A percentile compares a stretch with the other conserved stretches of the same genome.
Conservation (phyloP, 2,329 filamentous ascomycete species). For the Epichloe typhina region DNA sequence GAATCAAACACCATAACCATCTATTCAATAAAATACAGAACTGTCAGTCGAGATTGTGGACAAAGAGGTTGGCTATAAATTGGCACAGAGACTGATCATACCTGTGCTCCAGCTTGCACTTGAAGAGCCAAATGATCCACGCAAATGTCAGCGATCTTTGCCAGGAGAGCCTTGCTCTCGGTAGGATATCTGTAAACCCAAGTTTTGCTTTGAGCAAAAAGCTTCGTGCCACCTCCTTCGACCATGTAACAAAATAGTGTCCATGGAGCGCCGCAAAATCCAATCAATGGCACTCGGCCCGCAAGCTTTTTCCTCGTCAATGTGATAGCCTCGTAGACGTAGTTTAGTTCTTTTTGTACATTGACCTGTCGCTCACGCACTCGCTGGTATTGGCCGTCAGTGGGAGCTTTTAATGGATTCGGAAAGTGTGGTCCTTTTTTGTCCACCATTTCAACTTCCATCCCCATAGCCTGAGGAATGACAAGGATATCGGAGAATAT, state of each 20-base stretch:
- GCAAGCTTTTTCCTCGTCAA: conserved; percentile 77
- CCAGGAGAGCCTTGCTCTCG: conserved; percentile 66
- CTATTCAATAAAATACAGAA: conserved; percentile 23
- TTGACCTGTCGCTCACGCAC: conserved; percentile 70
- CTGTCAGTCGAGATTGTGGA: not conserved
- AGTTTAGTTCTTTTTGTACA: conserved; percentile 72
- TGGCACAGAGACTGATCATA: conserved; percentile 20
- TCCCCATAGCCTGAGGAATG: conserved; percentile 94
- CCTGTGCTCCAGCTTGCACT: conserved; percentile 85
- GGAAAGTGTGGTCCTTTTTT: conserved; percentile 96
- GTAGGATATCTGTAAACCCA: conserved; percentile 88
- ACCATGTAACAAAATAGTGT: conserved; percentile 98
- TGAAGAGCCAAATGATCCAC: conserved; percentile 90
- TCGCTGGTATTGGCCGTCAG: conserved; percentile 69
- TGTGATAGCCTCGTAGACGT: conserved; percentile 93
- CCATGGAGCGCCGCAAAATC: conserved; percentile 95
- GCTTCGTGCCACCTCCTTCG: conserved; percentile 88
- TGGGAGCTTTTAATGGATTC: conserved; percentile 62
- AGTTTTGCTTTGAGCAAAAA: conserved; percentile 88
- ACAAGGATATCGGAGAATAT: conserved; percentile 99
- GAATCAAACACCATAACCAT: conserved; percentile 96
- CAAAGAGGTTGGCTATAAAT: not conserved
- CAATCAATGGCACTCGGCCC: conserved; percentile 82
- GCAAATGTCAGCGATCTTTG: conserved; percentile 88
- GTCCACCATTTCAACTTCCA: conserved; percentile 97